Evolutionary conservation across 2,329 filamentous ascomycete genomes (phyloP), one percentile per base, ranked within the genome.

Genomic region (Diaporthe amygdali): DNA sequence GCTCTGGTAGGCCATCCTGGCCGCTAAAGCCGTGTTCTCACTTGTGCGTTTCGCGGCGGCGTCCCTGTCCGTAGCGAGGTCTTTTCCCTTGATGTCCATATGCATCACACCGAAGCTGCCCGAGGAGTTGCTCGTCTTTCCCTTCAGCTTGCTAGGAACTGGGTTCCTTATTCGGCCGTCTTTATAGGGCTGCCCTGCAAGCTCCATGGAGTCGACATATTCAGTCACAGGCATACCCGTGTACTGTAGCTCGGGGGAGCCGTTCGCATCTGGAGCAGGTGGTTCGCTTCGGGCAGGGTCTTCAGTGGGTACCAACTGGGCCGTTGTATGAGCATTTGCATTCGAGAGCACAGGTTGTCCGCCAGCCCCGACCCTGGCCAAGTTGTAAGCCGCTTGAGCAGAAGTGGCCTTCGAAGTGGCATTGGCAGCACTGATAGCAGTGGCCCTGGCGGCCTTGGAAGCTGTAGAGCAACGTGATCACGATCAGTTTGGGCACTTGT

Each of bases 101-200:
- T 90, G 88, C 85, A 92, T 90, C 49, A 91, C 88, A 55, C 85
- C 83, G 77, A 92, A 92, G 74, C 90, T 90, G 34, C 89, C 89
- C 72, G 87, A 88, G 75, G 85, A 86, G 32, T 83, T 82, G 73
- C 87, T 85, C 25, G 87, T 86, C 74, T 87, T 88, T 72, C 88
- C 88, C 76, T 91, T 89, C 68, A 91, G 81, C 77, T 90, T 91
- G 78, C 86, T 89, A 5, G 90, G 89, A 2, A 91, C 85, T 1
- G 89, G 87, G 72, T 90, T 90, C 70, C 87, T 81, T 17, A 88
- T 83, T 30, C 86, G 83, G 52, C 86, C 85, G 77, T 89, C 87
- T 37, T 77, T 78, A n/a, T 76, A 76, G 14, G 75, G 72, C 20
- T 75, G 75, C n/a, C 59, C 73, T 17, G 74, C 66, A 30, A 73